Conservation (phyloP, 2,329 filamentous ascomycete genomes). For the Rutstroemia sp. region DNA sequence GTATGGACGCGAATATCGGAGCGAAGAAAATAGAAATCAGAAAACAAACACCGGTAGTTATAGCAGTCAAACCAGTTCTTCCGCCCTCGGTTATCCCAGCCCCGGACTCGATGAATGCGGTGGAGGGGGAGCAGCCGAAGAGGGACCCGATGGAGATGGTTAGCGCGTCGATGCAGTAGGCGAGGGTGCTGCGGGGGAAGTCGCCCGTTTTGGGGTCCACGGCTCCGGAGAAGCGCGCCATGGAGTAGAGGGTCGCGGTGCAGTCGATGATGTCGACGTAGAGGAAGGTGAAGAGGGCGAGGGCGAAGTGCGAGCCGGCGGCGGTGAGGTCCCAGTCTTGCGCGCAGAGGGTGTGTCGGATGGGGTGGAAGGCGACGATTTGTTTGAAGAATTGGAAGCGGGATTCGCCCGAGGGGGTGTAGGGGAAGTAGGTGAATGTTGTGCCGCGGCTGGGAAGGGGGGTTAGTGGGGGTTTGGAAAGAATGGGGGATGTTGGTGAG, state of each 20-base stretch:
- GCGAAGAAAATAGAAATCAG: constrained; percentile 67
- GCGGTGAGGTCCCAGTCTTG: constrained; percentile 56
- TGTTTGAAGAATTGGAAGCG: constrained; percentile 67
- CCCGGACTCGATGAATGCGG: constrained; percentile 68
- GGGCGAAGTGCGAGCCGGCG: constrained; percentile 51
- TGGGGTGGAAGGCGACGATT: constrained; percentile 65
- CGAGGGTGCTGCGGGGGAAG: constrained; percentile 77
- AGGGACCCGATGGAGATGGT: constrained; percentile 66
- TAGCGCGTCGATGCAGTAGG: constrained; percentile 65
- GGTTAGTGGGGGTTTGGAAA: neutral
- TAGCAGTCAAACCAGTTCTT: constrained; percentile 64
- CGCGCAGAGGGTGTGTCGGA: constrained; percentile 52
- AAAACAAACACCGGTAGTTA: constrained; percentile 63
- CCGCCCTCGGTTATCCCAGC: constrained; percentile 71
- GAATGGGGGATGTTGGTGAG: too few species aligned
- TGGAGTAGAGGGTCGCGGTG: constrained; percentile 72
- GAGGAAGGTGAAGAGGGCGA: constrained; percentile 69
- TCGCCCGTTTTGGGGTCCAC: constrained; percentile 63
- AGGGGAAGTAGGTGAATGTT: constrained; percentile 64
- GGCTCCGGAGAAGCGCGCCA: constrained; percentile 66
- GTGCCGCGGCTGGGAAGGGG: constrained; percentile 47
- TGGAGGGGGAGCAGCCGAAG: constrained; percentile 63
- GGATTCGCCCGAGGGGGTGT: constrained; percentile 53
- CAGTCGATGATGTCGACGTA: constrained; percentile 76
- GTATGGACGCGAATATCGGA: constrained; percentile 69